These are phyloP conservation scores for Coniochaeta sp. DNA, from an alignment of 2,329 filamentous ascomycete genomes.

Conservation along the genomic window DNA sequence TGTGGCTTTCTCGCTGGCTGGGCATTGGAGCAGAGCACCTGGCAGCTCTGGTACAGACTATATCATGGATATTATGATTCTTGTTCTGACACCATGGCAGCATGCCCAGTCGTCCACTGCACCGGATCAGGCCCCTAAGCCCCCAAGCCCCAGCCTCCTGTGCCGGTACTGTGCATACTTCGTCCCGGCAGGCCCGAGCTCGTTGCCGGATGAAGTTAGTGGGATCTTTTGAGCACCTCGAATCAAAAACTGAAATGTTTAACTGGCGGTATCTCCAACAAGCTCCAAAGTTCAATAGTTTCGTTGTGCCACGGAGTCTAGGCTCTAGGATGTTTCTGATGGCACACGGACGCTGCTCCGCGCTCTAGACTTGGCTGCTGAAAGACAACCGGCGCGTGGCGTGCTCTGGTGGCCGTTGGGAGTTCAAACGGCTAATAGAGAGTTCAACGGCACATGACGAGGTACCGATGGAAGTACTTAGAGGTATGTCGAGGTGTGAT, in stretches of 20 bases:
- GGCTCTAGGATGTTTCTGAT: background rate
- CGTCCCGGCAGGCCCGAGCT: background rate
- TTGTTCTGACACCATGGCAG: background rate
- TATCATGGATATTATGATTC: background rate
- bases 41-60: background rate
- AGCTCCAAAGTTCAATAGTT: background rate
- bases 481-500: background rate
- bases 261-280: background rate
- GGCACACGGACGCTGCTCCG: background rate
- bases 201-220: background rate
- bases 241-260: background rate
- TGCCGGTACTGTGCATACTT: too few species aligned
- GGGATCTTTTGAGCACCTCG: background rate
- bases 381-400: background rate
- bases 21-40: background rate
- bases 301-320: background rate
- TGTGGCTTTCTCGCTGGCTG: background rate
- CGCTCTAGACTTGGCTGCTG: background rate
- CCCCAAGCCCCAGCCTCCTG: background rate
- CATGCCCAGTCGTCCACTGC: background rate
- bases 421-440: background rate
- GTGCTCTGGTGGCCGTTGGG: background rate
- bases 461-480: background rate
- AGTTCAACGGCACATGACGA: background rate
- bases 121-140: background rate